Evolutionary conservation across 768 basidiomycete genomes (phyloP), one percentile per base, ranked within the genome.

Genomic region (Plicaturopsis crispa): DNA sequence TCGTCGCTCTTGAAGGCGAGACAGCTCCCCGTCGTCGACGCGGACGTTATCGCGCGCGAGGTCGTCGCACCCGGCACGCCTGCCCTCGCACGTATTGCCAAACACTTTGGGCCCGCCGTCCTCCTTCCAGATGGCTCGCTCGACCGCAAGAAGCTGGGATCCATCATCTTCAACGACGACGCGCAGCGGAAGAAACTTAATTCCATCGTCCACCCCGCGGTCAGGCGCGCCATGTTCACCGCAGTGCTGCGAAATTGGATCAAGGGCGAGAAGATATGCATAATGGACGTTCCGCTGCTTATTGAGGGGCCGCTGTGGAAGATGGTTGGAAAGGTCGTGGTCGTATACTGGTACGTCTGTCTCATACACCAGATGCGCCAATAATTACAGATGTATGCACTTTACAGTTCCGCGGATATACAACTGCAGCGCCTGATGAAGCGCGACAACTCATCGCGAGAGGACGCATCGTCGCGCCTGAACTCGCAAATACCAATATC

Each of bases 211-310:
- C 96, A 99, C 54, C 94, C 96, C 4, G 84, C 86, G 0, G 88
- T 98, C n/a, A 62, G 80, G 36, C 69, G 72, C 44, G 78, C 73
- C n/a, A 86, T 97, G 72, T 50, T 83, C 7, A 73, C 70, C 70
- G 65, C 66, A 36, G 72, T 93, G 3, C 33, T 90, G 35, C 63
- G 65, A 41, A 65, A 66, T 41, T 99, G 93, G 90, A 34, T 90
- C 33, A 62, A 61, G 28, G 94, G 96, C 5, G 66, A 88, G 50
- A 81, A 73, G 53, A 66, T 84, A 26, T 87, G 84, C 44, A 69
- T 97, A 2, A 60, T 98, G 47, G 96, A 98, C 57, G 86, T 96
- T 4, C 96, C 96, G 22, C 61, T 98, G 36, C 65, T 99, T 40
- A 82, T 99, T 40, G 96, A 99, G 56, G 80, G 85, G 1, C 82